Base-by-base conservation (phyloP, 2,329 filamentous ascomycete species). In the Paracorniculantispora psalliotae region DNA sequence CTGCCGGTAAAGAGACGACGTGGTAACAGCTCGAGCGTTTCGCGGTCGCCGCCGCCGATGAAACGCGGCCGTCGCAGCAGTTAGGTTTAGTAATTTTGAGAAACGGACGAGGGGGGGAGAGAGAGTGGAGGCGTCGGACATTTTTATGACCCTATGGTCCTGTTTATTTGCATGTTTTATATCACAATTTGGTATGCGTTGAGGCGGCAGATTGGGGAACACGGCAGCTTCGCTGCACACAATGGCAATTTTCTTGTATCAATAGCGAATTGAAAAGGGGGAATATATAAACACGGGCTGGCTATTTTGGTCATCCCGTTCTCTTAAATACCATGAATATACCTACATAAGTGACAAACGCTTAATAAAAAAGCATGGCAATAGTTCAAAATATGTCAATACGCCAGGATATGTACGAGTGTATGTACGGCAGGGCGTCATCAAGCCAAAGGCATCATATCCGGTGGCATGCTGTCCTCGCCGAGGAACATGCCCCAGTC, bases 11-110 rank as follows among this genome's bases (percentile, higher is more conserved):
- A 59, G 50, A 48, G 57, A 19, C 21, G 57, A 37, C 49, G 57
- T 17, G 39, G 10, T 12, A 65, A 70, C 55, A 71, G 68, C 49
- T 67, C 69, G 46, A 71, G 69, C 57, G 61, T 67, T 23, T 71
- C 69, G 21, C 61, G 66, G 49, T 71, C 69, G 26, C 69, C 69
- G 37, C 68, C 69, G 9, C 69, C 69, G 10, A 61, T 68, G 63
- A 71, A 72, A 59, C 68, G 68, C 41, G 69, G 68, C 43, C 64
- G 70, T 46, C 66, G 66, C n/a, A 65, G 64, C 33, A 67, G 63
- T 54, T 69, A 60, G 67, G 46, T n/a, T n/a, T 15, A n/a, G n/a
- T 7, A 13, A n/a, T n/a, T n/a, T 30, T 26, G 9, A 33, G 23
- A 44, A 48, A 25, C 19, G 41, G 50, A 13, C 19, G 37, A 54